These are phyloP conservation scores for Otatea glauca DNA, from an alignment of 176 grass and related monocot species.

Conservation along the genomic window DNA sequence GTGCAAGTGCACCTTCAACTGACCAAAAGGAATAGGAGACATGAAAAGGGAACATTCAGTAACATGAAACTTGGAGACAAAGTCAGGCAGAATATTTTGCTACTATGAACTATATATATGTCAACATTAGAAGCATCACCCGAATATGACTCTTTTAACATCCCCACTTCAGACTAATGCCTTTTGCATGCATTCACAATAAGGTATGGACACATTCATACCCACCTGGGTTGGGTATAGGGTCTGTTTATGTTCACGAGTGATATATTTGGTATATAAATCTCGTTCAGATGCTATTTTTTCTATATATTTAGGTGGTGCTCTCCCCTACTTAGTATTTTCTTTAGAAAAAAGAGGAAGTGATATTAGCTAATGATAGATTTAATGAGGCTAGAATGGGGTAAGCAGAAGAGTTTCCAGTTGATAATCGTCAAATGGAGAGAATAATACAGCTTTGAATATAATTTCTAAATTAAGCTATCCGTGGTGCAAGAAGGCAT, in stretches of 20 bases:
- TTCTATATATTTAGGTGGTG: constrained; percentile 3
- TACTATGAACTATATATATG: neutral
- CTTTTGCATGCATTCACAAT: neutral
- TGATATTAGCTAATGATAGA: constrained; percentile 17
- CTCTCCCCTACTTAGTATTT: neutral
- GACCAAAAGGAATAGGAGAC: constrained; percentile 10
- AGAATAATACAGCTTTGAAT: neutral
- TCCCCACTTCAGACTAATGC: constrained; percentile 18
- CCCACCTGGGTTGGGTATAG: constrained; percentile 4
- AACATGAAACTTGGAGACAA: constrained; percentile 17
- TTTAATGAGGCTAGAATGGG: neutral
- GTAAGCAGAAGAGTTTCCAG: neutral
- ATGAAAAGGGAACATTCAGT: constrained; percentile 20
- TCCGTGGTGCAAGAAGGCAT: neutral
- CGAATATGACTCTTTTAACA: constrained; percentile 1
- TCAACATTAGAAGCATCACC: constrained; percentile 22
- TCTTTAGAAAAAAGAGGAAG: neutral
- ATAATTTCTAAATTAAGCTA: constrained; percentile 11
- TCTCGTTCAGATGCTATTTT: neutral
- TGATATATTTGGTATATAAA: neutral
- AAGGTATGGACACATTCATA: neutral
- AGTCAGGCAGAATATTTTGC: neutral
- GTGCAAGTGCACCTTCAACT: constrained; percentile 97
- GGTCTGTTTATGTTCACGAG: neutral
- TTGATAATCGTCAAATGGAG: neutral